Percentiles rank a stretch among this genome's conserved stretches.
phyloP scores from a whole-genome alignment of 768 basidiomycete species.

The Hypsizygus marmoreus region DNA sequence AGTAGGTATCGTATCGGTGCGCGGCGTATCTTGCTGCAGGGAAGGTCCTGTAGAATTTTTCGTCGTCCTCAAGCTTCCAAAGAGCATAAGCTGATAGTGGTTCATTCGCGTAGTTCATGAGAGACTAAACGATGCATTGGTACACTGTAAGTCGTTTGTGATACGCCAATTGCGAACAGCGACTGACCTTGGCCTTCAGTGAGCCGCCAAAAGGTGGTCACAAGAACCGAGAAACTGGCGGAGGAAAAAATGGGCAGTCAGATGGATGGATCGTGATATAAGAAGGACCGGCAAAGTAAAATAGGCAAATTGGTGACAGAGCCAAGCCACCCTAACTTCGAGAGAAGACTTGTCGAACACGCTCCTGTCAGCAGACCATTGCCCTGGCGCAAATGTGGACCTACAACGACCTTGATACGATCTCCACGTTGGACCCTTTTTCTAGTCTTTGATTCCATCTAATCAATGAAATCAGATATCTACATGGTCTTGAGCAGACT shows the following conservation, averaged over 20 bases:
- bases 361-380: constrained; percentile 23
- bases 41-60: constrained; percentile 40
- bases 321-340: constrained; percentile 16
- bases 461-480: constrained; percentile 14
- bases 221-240: constrained; percentile 2
- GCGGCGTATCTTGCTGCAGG: constrained; percentile 32
- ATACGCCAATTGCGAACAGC: background rate
- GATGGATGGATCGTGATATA: constrained; percentile 12
- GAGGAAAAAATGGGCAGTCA: constrained; percentile 7
- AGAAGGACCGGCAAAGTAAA: constrained; percentile 4
- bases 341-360: constrained; percentile 17
- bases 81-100: constrained; percentile 30
- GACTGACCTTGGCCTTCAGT: no score
- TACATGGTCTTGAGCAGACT: background rate
- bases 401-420: no score
- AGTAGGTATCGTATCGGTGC: constrained; percentile 15
- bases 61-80: constrained; percentile 38
- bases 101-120: constrained; percentile 12
- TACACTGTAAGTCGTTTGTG: constrained; percentile 2
- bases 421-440: constrained; percentile 3
- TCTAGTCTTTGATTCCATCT: constrained; percentile 12
- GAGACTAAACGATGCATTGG: constrained; percentile 6
- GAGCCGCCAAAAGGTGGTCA: constrained; percentile 12
- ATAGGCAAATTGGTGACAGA: constrained; percentile 14
- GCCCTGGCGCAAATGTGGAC: constrained; percentile 17